Evolutionary conservation across 73 alveolate species (phyloP).

Genomic region (Uronychia setigera): DNA sequence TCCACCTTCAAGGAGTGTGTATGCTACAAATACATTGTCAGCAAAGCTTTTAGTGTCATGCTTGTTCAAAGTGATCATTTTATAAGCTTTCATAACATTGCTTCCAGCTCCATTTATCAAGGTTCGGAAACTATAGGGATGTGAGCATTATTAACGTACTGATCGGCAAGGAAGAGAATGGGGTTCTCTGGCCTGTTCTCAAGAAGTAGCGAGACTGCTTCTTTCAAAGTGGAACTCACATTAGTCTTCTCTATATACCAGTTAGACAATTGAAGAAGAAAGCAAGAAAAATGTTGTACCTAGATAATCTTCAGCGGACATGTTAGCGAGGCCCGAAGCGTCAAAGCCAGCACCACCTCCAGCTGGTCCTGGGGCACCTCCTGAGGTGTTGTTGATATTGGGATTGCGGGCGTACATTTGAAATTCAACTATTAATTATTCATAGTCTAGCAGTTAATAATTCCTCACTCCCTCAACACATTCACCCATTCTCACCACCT

Average conservation of each 20-base stretch:
- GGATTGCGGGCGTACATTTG: no score
- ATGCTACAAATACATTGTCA: constrained; percentile 73
- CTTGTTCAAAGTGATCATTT: constrained; percentile 63
- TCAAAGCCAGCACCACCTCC: constrained; percentile 23
- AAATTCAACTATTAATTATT: no score
- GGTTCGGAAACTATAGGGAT: constrained; percentile 28
- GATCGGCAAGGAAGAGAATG: constrained; percentile 59
- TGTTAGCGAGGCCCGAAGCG: constrained; percentile 13
- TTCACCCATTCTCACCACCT: no score
- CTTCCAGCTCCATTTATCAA: constrained; percentile 11
- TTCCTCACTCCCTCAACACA: no score
- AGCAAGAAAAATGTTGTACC: constrained; percentile 2
- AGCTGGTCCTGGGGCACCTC: no score
- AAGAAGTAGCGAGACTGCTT: constrained; percentile 57
- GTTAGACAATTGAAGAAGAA: no score
- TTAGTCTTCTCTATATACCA: constrained; percentile 57
- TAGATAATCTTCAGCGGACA: constrained; percentile 59
- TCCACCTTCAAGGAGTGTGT: constrained; percentile 56
- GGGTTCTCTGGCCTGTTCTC: constrained; percentile 85
- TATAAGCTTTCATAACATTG: constrained; percentile 67
- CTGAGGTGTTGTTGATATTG: no score
- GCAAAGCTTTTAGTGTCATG: constrained; percentile 56
- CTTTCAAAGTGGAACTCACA: constrained; percentile 52
- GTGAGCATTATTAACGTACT: constrained; percentile 4
- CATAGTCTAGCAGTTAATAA: no score